These are phyloP conservation scores for Bipolaris victoriae DNA, from an alignment of 2,329 filamentous ascomycete genomes.

Conservation along the genomic window DNA sequence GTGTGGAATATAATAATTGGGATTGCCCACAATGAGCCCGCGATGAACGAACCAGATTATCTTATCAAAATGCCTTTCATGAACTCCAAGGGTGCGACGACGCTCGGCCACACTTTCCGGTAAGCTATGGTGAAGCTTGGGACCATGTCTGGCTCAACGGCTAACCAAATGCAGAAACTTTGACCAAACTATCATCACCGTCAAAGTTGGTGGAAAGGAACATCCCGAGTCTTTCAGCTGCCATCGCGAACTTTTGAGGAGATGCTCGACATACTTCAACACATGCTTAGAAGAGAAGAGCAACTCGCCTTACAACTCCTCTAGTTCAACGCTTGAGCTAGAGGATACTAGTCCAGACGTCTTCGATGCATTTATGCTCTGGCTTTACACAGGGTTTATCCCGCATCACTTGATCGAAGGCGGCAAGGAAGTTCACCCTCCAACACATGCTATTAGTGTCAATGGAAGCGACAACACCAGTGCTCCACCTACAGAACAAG, in stretches of 20 bases:
- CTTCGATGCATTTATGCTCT: slow-evolving; percentile 48
- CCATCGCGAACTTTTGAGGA: slow-evolving; percentile 41
- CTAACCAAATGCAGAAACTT: slow-evolving; percentile 41
- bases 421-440: slow-evolving; percentile 40
- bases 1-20: slow-evolving; percentile 14
- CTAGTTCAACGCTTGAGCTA: slow-evolving; percentile 36
- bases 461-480: slow-evolving; percentile 24
- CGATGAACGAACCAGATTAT: slow-evolving; percentile 42
- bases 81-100: slow-evolving; percentile 36
- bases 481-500: slow-evolving; percentile 16
- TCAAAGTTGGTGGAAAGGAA: slow-evolving; percentile 42
- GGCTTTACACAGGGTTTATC: slow-evolving; percentile 47
- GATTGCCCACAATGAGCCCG: slow-evolving; percentile 10
- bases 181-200: slow-evolving; percentile 45
- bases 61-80: slow-evolving; percentile 49
- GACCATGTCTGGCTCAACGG: neutral
- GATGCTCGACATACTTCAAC: slow-evolving; percentile 45
- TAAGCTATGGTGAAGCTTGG: slow-evolving; percentile 12
- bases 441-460: slow-evolving; percentile 35
- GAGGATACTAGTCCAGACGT: slow-evolving; percentile 45
- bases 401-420: slow-evolving; percentile 48
- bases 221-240: slow-evolving; percentile 44
- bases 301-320: slow-evolving; percentile 42
- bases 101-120: slow-evolving; percentile 46
- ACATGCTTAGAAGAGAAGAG: slow-evolving; percentile 38